Evolutionary conservation across 768 basidiomycete species (phyloP).

Genomic region (Termitomyces sp.): DNA sequence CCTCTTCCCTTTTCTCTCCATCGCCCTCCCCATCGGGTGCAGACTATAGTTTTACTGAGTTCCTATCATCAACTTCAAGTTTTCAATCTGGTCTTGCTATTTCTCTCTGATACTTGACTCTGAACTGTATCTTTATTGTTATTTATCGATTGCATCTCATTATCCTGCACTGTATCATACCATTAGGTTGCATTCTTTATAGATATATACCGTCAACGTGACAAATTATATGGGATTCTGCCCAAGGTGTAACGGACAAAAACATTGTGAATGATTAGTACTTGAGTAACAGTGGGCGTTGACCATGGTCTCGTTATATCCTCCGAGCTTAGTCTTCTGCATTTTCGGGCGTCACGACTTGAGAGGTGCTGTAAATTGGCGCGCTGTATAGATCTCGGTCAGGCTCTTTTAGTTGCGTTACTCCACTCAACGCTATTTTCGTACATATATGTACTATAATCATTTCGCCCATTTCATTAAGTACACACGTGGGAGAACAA

Average conservation of each 20-base stretch:
- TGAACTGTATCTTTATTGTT: constrained; percentile 1
- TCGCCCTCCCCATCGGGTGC: not conserved
- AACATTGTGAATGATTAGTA: too few species aligned
- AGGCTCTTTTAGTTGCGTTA: constrained; percentile 39
- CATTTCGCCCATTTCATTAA: constrained; percentile 36
- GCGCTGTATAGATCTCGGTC: constrained; percentile 54
- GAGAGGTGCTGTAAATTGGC: constrained; percentile 36
- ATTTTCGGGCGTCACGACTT: constrained; percentile 40
- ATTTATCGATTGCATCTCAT: not conserved
- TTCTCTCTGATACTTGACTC: not conserved
- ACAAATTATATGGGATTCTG: not conserved
- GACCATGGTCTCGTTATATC: constrained; percentile 30
- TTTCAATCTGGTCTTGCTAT: too few species aligned
- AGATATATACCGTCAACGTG: not conserved
- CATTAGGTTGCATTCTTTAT: not conserved
- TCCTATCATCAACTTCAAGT: not conserved
- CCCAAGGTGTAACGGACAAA: too few species aligned
- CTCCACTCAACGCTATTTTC: not conserved
- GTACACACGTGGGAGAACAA: constrained; percentile 31
- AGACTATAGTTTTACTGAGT: not conserved
- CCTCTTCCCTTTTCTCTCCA: not conserved
- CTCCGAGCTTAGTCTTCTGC: constrained; percentile 39
- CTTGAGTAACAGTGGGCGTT: too few species aligned
- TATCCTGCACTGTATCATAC: not conserved
- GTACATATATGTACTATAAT: constrained; percentile 22